These are phyloP conservation scores for Asclepias syriaca DNA, from an alignment of 257 asterid species.

Conservation along the genomic window DNA sequence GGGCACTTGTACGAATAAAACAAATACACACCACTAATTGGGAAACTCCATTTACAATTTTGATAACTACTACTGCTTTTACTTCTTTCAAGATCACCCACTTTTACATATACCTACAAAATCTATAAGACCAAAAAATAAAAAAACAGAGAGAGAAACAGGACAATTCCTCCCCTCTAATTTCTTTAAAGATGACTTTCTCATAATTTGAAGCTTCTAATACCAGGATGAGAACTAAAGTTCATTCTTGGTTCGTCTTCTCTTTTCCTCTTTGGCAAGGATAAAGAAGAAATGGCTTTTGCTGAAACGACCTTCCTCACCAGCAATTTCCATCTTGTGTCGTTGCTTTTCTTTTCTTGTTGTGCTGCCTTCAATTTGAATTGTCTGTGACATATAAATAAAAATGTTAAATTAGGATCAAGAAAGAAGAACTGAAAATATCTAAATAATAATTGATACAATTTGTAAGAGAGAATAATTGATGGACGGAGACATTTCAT, in stretches of 20 bases:
- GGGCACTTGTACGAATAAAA: background rate
- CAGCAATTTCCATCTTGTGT: conserved; percentile 56
- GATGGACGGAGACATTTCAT: background rate
- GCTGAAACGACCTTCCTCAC: conserved; percentile 68
- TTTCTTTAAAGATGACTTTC: background rate
- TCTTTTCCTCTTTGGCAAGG: conserved; percentile 57
- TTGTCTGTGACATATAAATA: conserved; percentile 39
- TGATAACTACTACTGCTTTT: background rate
- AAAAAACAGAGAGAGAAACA: background rate
- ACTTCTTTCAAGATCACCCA: background rate
- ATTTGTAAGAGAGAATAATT: background rate
- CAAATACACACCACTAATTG: background rate
- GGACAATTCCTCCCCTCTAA: too few relatives aligned
- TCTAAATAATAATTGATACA: background rate
- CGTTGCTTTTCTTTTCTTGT: conserved; percentile 35
- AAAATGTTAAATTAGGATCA: background rate
- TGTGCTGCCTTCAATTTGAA: conserved; percentile 53
- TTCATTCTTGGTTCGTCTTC: conserved; percentile 36
- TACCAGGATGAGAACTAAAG: conserved; percentile 21
- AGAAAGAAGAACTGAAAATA: background rate
- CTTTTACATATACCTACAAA: background rate
- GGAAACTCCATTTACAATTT: conserved; percentile 4
- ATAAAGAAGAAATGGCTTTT: conserved; percentile 50
- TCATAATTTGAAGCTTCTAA: conserved; percentile 36
- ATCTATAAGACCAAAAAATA: background rate